Evolutionary conservation across 768 basidiomycete species (phyloP), one percentile per base, ranked within the genome.

Genomic region (Kwoniella dendrophila): DNA sequence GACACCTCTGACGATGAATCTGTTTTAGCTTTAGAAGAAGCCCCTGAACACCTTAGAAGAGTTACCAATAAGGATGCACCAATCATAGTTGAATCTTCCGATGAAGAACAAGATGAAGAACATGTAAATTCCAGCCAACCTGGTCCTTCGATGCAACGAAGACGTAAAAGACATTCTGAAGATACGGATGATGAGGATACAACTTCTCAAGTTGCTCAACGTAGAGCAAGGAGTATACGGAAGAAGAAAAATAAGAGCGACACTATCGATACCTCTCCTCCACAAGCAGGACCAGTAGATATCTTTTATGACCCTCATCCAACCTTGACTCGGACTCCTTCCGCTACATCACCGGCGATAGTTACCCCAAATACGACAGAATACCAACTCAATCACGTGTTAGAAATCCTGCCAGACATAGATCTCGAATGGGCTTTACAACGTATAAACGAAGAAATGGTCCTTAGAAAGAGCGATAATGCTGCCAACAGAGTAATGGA

Each of bases 321-420:
- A n/a, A n/a, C n/a, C n/a, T n/a, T n/a, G n/a, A n/a, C n/a, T n/a
- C n/a, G n/a, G n/a, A n/a, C n/a, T n/a, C 34, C 40, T 34, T 53
- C 26, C 4, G 16, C 55, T 1, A 33, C 38, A 7, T 24, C 55
- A 0, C 41, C 55, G 6, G 29, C 16, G n/a, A 5, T 43, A 16
- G 55, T 41, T 30, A 41, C 44, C 24, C 47, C 58, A 16, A 44
- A 30, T 6, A 51, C 57, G n/a, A 50, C 67, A 16, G 52, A 49
- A 47, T 40, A 45, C 34, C 56, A 56, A 27, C 55, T 70, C 16
- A 61, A 66, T 18, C 29, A 30, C 11, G 59, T 73, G 11, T 55
- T 68, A 7, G 71, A 73, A n/a, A 45, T 73, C 16, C 50, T 73
- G 16, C 71, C 71, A 2, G 68, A 73, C 40, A 56, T 73, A 12